These are phyloP conservation scores for Wickerhamomyces chambardii DNA, from an alignment of 805 yeast genomes.

Conservation along the genomic window DNA sequence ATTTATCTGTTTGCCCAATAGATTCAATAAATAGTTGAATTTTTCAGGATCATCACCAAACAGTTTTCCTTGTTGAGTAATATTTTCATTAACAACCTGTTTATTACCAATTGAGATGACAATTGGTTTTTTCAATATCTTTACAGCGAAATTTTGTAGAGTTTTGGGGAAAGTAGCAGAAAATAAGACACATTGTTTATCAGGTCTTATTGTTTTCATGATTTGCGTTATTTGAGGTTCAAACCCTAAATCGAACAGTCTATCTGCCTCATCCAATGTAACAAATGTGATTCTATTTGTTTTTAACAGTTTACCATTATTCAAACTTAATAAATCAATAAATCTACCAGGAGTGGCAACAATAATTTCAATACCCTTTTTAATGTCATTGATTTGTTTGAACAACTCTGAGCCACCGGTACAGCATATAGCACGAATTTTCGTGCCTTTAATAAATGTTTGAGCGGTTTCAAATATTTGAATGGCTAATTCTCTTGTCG, in stretches of 20 bases:
- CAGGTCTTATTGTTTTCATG: constrained; percentile 69
- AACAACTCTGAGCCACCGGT: constrained; percentile 88
- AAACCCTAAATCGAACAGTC: constrained; percentile 95
- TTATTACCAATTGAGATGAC: constrained; percentile 76
- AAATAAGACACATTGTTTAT: constrained; percentile 80
- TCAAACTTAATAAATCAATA: constrained; percentile 80
- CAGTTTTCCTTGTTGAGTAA: constrained; percentile 62
- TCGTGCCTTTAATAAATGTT: constrained; percentile 42
- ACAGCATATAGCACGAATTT: constrained; percentile 60
- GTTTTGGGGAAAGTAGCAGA: constrained; percentile 90
- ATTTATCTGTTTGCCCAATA: constrained; percentile 35
- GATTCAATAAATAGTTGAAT: constrained; percentile 41
- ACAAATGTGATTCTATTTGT: constrained; percentile 65
- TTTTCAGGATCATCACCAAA: constrained; percentile 45
- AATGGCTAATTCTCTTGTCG: constrained; percentile 86
- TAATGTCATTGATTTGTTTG: constrained; percentile 70
- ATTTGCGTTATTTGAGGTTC: constrained; percentile 91
- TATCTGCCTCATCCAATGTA: constrained; percentile 93
- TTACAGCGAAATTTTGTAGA: constrained; percentile 67
- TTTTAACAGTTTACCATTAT: constrained; percentile 62
- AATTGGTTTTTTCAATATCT: constrained; percentile 53
- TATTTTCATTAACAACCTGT: constrained; percentile 74
- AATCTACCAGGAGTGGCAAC: constrained; percentile 96
- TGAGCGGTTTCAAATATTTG: constrained; percentile 69
- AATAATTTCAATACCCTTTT: constrained; percentile 68